A percentile compares a stretch with the other conserved stretches of the same genome.
phyloP scores from a whole-genome alignment of 768 basidiomycete genomes.

The Pisolithus tinctorius region DNA sequence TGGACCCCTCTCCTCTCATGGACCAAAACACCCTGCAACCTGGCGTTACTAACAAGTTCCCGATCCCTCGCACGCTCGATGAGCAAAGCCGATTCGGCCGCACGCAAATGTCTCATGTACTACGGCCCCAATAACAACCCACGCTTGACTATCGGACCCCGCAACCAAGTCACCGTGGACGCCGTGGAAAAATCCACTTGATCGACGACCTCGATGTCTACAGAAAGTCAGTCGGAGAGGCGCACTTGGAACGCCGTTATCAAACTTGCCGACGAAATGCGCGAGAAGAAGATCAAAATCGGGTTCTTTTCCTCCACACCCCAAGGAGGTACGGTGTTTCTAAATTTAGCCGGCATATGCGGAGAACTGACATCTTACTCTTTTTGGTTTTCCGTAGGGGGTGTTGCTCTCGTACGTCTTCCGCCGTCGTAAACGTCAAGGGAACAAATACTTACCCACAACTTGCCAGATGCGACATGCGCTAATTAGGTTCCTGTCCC shows the following conservation, averaged over 20 bases:
- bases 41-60: conserved; percentile 50
- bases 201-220: conserved; percentile 79
- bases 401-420: conserved; percentile 79
- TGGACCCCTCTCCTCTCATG: conserved; percentile 50
- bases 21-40: conserved; percentile 33
- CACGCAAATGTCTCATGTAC: conserved; percentile 78
- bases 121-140: conserved; percentile 81
- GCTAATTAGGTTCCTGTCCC: conserved; percentile 76
- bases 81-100: conserved; percentile 87
- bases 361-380: conserved; percentile 20
- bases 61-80: conserved; percentile 70
- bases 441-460: conserved; percentile 7
- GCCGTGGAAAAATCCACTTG: conserved; percentile 78
- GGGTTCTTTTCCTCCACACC: conserved; percentile 95
- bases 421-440: not conserved
- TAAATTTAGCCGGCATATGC: conserved; percentile 1
- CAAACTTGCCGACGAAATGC: conserved; percentile 78
- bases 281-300: conserved; percentile 82
- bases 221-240: conserved; percentile 57
- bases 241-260: conserved; percentile 78
- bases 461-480: conserved; percentile 81
- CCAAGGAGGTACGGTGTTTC: conserved; percentile 64
- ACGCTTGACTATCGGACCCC: conserved; percentile 71
- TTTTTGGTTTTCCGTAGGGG: conserved; percentile 44
- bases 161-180: conserved; percentile 86